Conservation (phyloP, 306 rosid genomes). For the Hylodesmum podocarpum region DNA sequence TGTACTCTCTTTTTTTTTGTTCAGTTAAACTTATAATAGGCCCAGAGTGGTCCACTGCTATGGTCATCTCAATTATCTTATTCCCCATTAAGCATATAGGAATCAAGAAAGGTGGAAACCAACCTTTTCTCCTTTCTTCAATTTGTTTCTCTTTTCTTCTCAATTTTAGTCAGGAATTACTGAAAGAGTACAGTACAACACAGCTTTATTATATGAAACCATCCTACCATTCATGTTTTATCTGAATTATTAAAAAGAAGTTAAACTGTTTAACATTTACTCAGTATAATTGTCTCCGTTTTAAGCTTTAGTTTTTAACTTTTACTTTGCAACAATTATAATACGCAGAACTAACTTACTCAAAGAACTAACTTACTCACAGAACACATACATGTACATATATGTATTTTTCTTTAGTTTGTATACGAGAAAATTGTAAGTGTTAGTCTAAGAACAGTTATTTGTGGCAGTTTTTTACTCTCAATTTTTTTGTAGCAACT, state of each 20-base stretch:
- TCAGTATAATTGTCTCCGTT: too few species aligned
- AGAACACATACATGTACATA: too few species aligned
- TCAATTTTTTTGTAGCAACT: too few species aligned
- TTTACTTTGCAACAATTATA: too few species aligned
- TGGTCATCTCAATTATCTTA: slow-evolving; percentile 34
- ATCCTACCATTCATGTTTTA: neutral
- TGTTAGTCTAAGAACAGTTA: too few species aligned
- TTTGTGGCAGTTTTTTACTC: too few species aligned
- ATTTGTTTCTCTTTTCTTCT: slow-evolving; percentile 27
- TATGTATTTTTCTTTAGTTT: too few species aligned
- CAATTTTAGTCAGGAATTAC: slow-evolving; percentile 22
- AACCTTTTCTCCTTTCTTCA: slow-evolving; percentile 26
- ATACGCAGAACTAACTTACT: too few species aligned
- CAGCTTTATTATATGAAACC: slow-evolving; percentile 6
- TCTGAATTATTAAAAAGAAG: neutral
- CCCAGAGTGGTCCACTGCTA: slow-evolving; percentile 39
- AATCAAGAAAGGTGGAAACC: slow-evolving; percentile 28
- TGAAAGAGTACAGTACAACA: slow-evolving; percentile 8
- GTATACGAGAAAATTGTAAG: too few species aligned
- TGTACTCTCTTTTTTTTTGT: slow-evolving; percentile 1
- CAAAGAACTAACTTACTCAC: too few species aligned
- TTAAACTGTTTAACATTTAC: too few species aligned
- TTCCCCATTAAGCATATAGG: slow-evolving; percentile 31
- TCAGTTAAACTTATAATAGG: slow-evolving; percentile 30
- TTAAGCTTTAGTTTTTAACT: too few species aligned